Evolutionary conservation across 495 filamentous ascomycete species (phyloP).

Genomic region (Lophiostoma macrostomum): DNA sequence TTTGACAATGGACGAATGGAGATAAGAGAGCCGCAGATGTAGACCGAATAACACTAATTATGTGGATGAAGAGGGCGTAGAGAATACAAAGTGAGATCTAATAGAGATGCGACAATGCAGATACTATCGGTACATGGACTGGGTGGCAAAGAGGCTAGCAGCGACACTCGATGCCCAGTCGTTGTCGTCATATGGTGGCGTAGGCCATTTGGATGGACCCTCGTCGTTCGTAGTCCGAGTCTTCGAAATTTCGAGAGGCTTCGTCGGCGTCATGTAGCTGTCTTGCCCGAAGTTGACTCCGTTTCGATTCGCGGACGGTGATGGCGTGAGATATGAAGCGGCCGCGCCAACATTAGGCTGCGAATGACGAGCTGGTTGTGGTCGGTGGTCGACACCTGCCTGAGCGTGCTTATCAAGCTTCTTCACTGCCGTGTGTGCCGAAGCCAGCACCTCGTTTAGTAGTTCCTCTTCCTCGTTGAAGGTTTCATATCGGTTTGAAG

Average conservation of each 20-base stretch:
- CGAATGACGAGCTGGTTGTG: constrained; percentile 28
- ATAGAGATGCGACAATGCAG: not conserved
- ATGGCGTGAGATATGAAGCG: constrained; percentile 90
- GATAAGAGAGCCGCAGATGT: constrained; percentile 6
- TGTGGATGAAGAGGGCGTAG: constrained; percentile 9
- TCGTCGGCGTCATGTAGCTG: constrained; percentile 46
- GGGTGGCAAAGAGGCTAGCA: constrained; percentile 62
- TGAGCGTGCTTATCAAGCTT: constrained; percentile 50
- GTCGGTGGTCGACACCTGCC: constrained; percentile 44
- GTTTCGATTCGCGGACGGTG: constrained; percentile 79
- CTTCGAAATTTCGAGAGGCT: constrained; percentile 60
- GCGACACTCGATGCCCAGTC: constrained; percentile 84
- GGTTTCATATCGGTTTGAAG: constrained; percentile 79
- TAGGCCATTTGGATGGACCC: constrained; percentile 76
- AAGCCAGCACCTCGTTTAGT: constrained; percentile 73
- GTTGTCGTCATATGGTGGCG: constrained; percentile 88
- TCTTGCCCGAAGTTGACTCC: constrained; percentile 65
- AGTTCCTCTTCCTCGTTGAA: constrained; percentile 97
- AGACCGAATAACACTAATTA: constrained; percentile 23
- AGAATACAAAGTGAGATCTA: constrained; percentile 15
- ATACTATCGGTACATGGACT: constrained; percentile 28
- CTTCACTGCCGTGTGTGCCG: constrained; percentile 55
- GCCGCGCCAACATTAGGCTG: constrained; percentile 37
- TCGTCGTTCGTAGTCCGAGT: constrained; percentile 47
- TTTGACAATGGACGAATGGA: constrained; percentile 11